phyloP scores from a whole-genome alignment of 108 stramenopile species.

The Asterionellopsis glacialis region DNA sequence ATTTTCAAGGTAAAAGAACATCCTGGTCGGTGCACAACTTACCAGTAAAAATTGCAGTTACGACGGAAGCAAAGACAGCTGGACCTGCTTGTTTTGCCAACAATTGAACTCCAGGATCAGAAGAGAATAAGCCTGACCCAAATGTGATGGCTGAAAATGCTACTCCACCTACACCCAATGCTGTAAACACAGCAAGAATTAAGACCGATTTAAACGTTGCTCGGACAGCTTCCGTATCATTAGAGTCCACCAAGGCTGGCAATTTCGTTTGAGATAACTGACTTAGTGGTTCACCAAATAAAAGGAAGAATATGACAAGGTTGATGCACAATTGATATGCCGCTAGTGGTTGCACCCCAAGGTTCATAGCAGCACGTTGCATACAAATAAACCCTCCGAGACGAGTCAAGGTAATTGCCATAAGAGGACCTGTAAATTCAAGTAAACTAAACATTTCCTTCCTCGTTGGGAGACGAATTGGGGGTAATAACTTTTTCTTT shows the following conservation, averaged over 20 bases:
- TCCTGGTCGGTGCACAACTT: too few relatives aligned
- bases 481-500: conserved; percentile 47
- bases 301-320: conserved; percentile 63
- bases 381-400: conserved; percentile 66
- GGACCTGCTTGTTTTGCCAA: conserved; percentile 54
- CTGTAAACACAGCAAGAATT: conserved; percentile 35
- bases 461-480: conserved; percentile 43
- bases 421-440: conserved; percentile 67
- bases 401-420: conserved; percentile 69
- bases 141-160: conserved; percentile 37
- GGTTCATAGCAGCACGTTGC: conserved; percentile 63
- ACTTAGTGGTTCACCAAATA: conserved; percentile 77
- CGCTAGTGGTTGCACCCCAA: conserved; percentile 54
- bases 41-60: conserved; percentile 45
- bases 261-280: conserved; percentile 73
- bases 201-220: conserved; percentile 63
- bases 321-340: conserved; percentile 75
- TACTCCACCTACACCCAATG: conserved; percentile 49
- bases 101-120: conserved; percentile 52
- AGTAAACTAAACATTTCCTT: conserved; percentile 45
- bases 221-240: conserved; percentile 23
- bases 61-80: conserved; percentile 58
- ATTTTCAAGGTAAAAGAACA: too few relatives aligned
- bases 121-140: conserved; percentile 56
- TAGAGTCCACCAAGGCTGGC: conserved; percentile 52